Conservation (phyloP, 192 early-diverging fungal species). For the Backusella australiensis region DNA sequence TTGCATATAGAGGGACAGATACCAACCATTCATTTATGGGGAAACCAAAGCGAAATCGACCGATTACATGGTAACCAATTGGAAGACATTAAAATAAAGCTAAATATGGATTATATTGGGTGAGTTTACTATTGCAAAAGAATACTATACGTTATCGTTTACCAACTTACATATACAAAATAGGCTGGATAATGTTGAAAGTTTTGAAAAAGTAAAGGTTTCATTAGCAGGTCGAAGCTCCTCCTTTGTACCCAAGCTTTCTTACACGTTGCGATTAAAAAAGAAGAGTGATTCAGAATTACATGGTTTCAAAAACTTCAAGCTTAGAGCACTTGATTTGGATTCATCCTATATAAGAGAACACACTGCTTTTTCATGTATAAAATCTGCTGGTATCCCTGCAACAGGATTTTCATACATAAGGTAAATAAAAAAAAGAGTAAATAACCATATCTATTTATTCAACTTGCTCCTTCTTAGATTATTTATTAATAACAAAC, state of each 20-base stretch:
- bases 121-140: neutral
- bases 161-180: neutral
- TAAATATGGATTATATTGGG: constrained; percentile 15
- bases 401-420: constrained; percentile 1
- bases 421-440: constrained; percentile 5
- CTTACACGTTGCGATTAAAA: neutral
- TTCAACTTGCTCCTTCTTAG: neutral
- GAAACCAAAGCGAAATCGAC: neutral
- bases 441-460: too few species aligned
- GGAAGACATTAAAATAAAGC: neutral
- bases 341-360: constrained; percentile 8
- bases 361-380: neutral
- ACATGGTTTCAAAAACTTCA: neutral
- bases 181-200: neutral
- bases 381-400: neutral
- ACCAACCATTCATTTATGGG: constrained; percentile 1
- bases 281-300: neutral
- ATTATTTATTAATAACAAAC: constrained; percentile 36
- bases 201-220: neutral
- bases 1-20: neutral
- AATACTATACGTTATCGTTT: neutral
- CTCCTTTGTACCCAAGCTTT: neutral
- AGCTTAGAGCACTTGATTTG: neutral
- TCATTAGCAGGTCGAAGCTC: constrained; percentile 2
- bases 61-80: neutral